Base-by-base conservation (phyloP, 1,284 basidiomycete species). In the Neonothopanus nambi region DNA sequence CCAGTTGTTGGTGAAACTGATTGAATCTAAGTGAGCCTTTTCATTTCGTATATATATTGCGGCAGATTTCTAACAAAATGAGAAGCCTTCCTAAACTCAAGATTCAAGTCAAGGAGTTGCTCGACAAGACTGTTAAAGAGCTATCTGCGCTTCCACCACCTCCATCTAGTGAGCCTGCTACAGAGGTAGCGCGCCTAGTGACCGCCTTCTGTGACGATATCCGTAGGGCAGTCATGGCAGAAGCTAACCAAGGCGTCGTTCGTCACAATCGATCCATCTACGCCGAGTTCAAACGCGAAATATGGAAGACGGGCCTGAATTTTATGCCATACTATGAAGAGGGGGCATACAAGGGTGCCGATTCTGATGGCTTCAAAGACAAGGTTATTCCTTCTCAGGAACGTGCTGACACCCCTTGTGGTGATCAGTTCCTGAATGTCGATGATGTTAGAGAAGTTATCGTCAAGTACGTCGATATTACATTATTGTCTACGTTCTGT, bases 11-110 rank as follows among this genome's bases (percentile, higher is more conserved):
- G 74, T 81, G 2, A 57, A 66, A 0, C 68, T 81, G 13, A 82
- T 86, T 30, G 72, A 78, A 33, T 64, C 65, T 9, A 76, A 75
- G 85, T 86, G 59, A 42, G 82, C 71, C 18, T 12, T 12, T 42
- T 17, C 20, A 24, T 13, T 28, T 13, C 12, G 28, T 23, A 24
- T 17, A 18, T 44, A n/a, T 42, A 12, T 37, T 12, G 12, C 28
- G 15, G 12, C n/a, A 26, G 7, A 38, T 35, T 17, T 40, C n/a
- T 52, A 3, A 39, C 48, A 17, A 26, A 53, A 33, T 18, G 37
- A 23, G 12, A 17, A 86, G 79, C 59, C 72, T 78, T 37, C 83
- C 75, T 36, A 65, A 57, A 18, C 63, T 77, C 17, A 73, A 54
- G 44, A 59, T 55, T 12, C 60, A 70, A 36, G 72, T 79, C 33